Percentiles rank a stretch among this genome's conserved stretches.
Conservation (phyloP, 2,329 filamentous ascomycete genomes). For the Pyrenochaeta sp. region DNA sequence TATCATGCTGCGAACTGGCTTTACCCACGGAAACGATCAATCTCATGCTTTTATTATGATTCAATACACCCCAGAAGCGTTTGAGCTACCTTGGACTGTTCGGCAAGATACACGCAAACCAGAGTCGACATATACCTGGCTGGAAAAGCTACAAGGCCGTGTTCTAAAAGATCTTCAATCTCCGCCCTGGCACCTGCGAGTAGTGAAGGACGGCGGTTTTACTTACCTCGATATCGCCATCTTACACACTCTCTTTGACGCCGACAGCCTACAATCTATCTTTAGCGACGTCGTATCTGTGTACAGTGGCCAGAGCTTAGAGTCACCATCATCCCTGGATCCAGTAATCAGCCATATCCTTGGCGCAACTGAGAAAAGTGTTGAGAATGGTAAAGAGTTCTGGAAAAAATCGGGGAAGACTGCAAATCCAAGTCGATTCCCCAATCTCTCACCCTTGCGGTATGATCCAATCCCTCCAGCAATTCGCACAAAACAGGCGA, state of each 20-base stretch:
- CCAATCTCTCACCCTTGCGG: slow-evolving; percentile 72
- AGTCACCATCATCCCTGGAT: slow-evolving; percentile 47
- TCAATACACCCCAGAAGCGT: slow-evolving; percentile 56
- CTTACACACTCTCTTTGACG: slow-evolving; percentile 88
- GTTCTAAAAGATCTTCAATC: slow-evolving; percentile 57
- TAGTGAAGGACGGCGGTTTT: slow-evolving; percentile 48
- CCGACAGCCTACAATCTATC: slow-evolving; percentile 72
- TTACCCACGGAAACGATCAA: slow-evolving; percentile 67
- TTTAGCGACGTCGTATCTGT: slow-evolving; percentile 64
- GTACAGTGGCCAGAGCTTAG: slow-evolving; percentile 42
- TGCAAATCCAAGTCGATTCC: slow-evolving; percentile 73
- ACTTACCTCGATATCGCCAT: slow-evolving; percentile 60
- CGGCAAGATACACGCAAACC: neutral
- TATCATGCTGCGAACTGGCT: slow-evolving; percentile 79
- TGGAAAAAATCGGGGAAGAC: slow-evolving; percentile 67
- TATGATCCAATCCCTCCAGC: slow-evolving; percentile 43
- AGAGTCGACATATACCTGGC: slow-evolving; percentile 28
- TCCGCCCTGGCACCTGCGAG: slow-evolving; percentile 69
- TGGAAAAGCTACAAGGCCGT: slow-evolving; percentile 21
- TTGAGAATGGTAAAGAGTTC: slow-evolving; percentile 56
- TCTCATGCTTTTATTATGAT: slow-evolving; percentile 77
- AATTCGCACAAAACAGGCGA: slow-evolving; percentile 49
- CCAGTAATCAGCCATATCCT: slow-evolving; percentile 56
- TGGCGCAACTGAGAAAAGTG: slow-evolving; percentile 38
- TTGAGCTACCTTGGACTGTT: slow-evolving; percentile 46